phyloP scores from a whole-genome alignment of 2,329 filamentous ascomycete species.

The Dothideomycetes sp. region DNA sequence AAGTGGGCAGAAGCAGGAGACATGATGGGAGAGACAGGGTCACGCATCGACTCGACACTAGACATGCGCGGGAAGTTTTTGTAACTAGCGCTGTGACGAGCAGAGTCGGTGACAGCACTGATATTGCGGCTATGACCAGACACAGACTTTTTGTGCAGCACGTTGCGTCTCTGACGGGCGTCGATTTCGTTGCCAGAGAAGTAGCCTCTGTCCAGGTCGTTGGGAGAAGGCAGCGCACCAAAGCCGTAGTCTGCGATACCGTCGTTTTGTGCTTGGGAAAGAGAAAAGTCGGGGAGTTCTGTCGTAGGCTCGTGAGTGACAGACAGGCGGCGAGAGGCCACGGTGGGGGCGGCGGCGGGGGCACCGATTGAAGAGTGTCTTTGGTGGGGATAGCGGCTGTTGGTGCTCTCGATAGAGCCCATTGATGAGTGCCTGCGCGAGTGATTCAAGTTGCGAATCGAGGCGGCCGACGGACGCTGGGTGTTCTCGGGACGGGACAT shows the following conservation, averaged over 20 bases:
- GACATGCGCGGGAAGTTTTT: constrained; percentile 64
- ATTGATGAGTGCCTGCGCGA: constrained; percentile 81
- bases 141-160: constrained; percentile 59
- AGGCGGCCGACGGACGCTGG: constrained; percentile 27
- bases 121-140: constrained; percentile 55
- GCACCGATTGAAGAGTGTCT: constrained; percentile 43
- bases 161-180: constrained; percentile 56
- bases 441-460: constrained; percentile 53
- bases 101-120: constrained; percentile 52
- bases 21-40: constrained; percentile 34
- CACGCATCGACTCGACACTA: constrained; percentile 66
- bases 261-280: not conserved
- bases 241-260: constrained; percentile 21
- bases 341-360: constrained; percentile 1
- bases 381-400: constrained; percentile 34
- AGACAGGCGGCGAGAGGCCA: constrained; percentile 3
- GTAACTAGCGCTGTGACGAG: constrained; percentile 51
- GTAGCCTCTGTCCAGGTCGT: constrained; percentile 77
- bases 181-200: constrained; percentile 86
- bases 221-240: constrained; percentile 25
- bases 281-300: not conserved
- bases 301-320: constrained; percentile 2
- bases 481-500: constrained; percentile 25
- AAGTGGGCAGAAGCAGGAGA: constrained; percentile 61
- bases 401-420: constrained; percentile 48